Evolutionary conservation across 2,329 filamentous ascomycete genomes (phyloP), one percentile per base, ranked within the genome.

Genomic region (Ophiognomonia clavigignenti-juglandacearum): DNA sequence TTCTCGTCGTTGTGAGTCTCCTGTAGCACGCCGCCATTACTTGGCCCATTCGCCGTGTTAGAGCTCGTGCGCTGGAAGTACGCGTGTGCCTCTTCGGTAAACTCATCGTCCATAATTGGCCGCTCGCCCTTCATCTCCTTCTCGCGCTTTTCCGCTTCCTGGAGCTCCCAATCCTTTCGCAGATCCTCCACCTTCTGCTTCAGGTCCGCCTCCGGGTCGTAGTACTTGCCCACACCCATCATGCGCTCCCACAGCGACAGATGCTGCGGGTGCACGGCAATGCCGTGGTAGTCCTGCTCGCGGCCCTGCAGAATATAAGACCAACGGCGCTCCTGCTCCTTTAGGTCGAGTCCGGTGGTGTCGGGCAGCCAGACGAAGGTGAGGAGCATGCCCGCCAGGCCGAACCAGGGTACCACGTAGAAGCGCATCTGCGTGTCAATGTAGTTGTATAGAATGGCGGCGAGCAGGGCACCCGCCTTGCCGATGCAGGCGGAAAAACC

Each of bases 301-400:
- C 82, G 82, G 52, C 89, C 90, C 3, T 80, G 74, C 50, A 88
- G 85, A 64, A 97, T 88, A 69, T 85, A 96, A 47, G 76, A 70
- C 91, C 92, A 97, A 60, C 92, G 84, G 54, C 92, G 87, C 71
- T 97, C 92, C 71, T 96, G 91, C 69, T 97, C 92, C 76, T 96
- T 95, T 53, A 97, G 82, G 64, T 97, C 92, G 32, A 97, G 85
- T 47, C 92, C 92, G 9, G 91, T 96, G 59, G 92, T 97, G 64
- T 97, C 92, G n/a, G 92, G 92, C 26, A 97, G 83, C 77, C 89
- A 97, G 59, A 95, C 56, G 56, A 72, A 83, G 36, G 91, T 96
- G 50, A 96, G 67, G 23, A 96, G 57, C 71, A 93, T 88, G 57
- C 92, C 92, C 14, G 75, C 83, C 14, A 96, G 83, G 62, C 92